These are phyloP conservation scores for Vararia minispora DNA, from an alignment of 768 basidiomycete genomes.

Conservation along the genomic window DNA sequence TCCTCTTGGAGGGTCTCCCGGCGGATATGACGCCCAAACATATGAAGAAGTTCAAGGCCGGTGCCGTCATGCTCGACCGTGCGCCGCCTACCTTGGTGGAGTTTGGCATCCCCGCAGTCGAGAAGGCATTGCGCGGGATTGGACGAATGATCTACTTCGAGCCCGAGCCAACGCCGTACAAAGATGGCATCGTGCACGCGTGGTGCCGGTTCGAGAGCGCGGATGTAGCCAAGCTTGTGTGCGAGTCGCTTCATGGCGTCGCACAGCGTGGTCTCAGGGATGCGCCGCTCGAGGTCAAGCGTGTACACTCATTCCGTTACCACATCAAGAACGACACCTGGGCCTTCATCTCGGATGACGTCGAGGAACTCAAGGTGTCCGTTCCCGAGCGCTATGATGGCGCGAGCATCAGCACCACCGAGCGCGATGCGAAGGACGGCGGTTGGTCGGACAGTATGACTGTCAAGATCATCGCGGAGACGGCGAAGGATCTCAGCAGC, in stretches of 20 bases:
- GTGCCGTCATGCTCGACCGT: constrained; percentile 40
- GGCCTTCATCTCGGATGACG: constrained; percentile 30
- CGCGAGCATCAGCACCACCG: constrained; percentile 21
- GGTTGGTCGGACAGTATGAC: constrained; percentile 16
- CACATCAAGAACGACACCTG: constrained; percentile 28
- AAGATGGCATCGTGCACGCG: constrained; percentile 34
- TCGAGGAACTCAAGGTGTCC: constrained; percentile 31
- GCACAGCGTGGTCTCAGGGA: constrained; percentile 34
- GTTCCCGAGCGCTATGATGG: constrained; percentile 21
- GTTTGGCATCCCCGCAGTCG: constrained; percentile 27
- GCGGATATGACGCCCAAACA: constrained; percentile 28
- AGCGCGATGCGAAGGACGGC: constrained; percentile 3
- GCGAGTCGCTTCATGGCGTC: constrained; percentile 33
- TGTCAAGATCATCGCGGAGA: constrained; percentile 41
- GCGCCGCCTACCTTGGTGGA: constrained; percentile 31
- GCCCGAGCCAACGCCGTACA: constrained; percentile 38
- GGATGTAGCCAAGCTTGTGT: constrained; percentile 40
- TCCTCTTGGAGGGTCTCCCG: constrained; percentile 48
- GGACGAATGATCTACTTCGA: constrained; percentile 34
- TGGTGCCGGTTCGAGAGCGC: constrained; percentile 47
- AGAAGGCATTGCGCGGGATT: constrained; percentile 23
- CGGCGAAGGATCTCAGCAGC: constrained; percentile 35
- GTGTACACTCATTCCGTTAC: constrained; percentile 43
- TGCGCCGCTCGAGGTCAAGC: constrained; percentile 37
- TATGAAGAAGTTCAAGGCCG: constrained; percentile 37